Conservation (phyloP, 164 flowering plant species). For the Stephania japonica region DNA sequence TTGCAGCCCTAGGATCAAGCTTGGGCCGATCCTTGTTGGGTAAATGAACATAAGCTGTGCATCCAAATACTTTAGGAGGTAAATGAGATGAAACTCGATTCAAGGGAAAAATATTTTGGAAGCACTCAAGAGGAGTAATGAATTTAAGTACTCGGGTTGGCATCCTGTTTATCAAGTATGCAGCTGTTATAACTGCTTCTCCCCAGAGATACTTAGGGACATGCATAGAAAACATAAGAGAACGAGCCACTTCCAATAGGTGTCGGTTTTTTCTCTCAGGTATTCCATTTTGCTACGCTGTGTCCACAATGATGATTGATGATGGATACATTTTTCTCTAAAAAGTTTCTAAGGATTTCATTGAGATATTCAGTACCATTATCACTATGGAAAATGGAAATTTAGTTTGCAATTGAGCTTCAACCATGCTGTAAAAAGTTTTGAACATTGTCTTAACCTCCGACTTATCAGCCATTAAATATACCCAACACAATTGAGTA, state of each 20-base stretch:
- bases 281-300: neutral
- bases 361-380: neutral
- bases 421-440: neutral
- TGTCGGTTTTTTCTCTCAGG: slow-evolving; percentile 11
- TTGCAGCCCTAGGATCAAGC: neutral
- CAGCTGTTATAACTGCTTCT: neutral
- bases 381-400: neutral
- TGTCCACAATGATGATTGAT: neutral
- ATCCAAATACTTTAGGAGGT: neutral
- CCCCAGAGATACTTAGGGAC: neutral
- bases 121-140: neutral
- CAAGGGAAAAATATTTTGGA: neutral
- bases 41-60: neutral
- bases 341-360: neutral
- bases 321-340: neutral
- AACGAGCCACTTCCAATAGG: neutral
- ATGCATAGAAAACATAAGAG: neutral
- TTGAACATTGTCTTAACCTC: neutral
- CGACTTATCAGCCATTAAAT: neutral
- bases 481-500: neutral
- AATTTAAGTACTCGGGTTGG: neutral
- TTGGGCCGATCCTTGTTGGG: neutral
- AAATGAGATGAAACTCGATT: neutral
- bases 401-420: neutral
- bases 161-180: neutral